Evolutionary conservation across 2,329 filamentous ascomycete species (phyloP).

Genomic region (Aspergillus sp.): DNA sequence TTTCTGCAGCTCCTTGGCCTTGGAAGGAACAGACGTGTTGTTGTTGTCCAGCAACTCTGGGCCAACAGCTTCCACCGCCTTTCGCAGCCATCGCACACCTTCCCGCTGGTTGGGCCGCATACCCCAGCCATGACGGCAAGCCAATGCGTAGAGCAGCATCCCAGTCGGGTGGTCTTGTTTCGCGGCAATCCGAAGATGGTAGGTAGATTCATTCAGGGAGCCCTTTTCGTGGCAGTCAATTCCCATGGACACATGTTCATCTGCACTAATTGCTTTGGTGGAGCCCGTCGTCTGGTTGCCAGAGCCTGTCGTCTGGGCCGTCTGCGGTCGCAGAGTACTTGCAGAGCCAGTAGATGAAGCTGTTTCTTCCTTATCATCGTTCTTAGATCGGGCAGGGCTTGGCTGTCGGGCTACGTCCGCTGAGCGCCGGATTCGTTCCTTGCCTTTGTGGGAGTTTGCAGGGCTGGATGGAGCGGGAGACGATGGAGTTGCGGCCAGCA

Average conservation of each 20-base stretch:
- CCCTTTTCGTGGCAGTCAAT: slow-evolving; percentile 87
- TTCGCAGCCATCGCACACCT: slow-evolving; percentile 86
- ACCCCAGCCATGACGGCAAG: slow-evolving; percentile 94
- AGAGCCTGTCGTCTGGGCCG: slow-evolving; percentile 15
- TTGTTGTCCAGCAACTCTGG: slow-evolving; percentile 74
- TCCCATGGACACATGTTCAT: slow-evolving; percentile 85
- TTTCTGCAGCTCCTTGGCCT: slow-evolving; percentile 63
- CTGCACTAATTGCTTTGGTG: slow-evolving; percentile 43
- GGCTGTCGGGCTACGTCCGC: background rate
- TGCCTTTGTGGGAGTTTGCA: slow-evolving; percentile 10
- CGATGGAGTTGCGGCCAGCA: slow-evolving; percentile 7
- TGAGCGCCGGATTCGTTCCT: too few species aligned
- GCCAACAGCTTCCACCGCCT: slow-evolving; percentile 79
- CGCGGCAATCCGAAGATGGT: slow-evolving; percentile 87
- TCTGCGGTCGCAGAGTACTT: slow-evolving; percentile 52
- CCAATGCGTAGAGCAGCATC: slow-evolving; percentile 93
- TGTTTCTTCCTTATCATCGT: slow-evolving; percentile 34
- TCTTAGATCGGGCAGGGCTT: background rate
- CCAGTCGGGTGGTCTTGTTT: slow-evolving; percentile 81
- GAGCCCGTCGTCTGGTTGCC: slow-evolving; percentile 15
- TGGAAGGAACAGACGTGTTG: slow-evolving; percentile 48
- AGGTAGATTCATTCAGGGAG: slow-evolving; percentile 87
- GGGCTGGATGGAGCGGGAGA: slow-evolving; percentile 7
- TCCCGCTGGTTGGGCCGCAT: slow-evolving; percentile 90
- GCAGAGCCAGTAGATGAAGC: slow-evolving; percentile 59